Evolutionary conservation across 345 rosid genomes (phyloP).

Genomic region (Xanthoceras sorbifolium): DNA sequence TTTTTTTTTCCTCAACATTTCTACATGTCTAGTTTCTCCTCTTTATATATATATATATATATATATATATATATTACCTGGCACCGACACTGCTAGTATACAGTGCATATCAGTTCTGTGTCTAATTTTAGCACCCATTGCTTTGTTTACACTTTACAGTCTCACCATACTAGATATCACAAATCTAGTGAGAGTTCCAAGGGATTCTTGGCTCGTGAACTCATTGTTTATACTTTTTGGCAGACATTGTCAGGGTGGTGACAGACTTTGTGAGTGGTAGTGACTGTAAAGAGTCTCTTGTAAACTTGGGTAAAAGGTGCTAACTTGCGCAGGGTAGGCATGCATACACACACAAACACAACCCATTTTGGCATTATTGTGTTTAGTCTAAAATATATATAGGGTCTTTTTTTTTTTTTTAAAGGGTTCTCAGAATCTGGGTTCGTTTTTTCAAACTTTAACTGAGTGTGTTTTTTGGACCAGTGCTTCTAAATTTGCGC

Average conservation of each 20-base stretch:
- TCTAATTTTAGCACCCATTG: constrained; percentile 34
- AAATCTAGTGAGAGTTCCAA: constrained; percentile 36
- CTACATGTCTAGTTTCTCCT: too few relatives aligned
- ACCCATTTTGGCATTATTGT: constrained; percentile 11
- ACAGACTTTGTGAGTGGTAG: constrained; percentile 28
- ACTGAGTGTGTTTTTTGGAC: constrained; percentile 11
- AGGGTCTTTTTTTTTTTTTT: too few relatives aligned
- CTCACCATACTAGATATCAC: constrained; percentile 31
- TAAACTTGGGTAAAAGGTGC: constrained; percentile 6
- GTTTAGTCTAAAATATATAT: constrained; percentile 8
- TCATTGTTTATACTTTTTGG: constrained; percentile 30
- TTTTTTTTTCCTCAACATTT: too few relatives aligned
- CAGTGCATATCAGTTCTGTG: constrained; percentile 35
- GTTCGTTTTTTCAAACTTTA: constrained; percentile 17
- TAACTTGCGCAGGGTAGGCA: constrained; percentile 15
- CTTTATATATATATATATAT: too few relatives aligned
- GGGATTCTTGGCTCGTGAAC: constrained; percentile 64
- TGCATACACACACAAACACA: background rate
- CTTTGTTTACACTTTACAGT: constrained; percentile 23
- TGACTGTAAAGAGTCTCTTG: constrained; percentile 20
- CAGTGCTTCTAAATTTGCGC: constrained; percentile 18
- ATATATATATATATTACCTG: too few relatives aligned
- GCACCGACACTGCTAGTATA: constrained; percentile 33
- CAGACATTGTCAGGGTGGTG: constrained; percentile 26
- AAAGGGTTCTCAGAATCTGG: background rate